These are phyloP conservation scores for Solanum bulbocastanum DNA, from an alignment of 257 asterid genomes.

Conservation along the genomic window DNA sequence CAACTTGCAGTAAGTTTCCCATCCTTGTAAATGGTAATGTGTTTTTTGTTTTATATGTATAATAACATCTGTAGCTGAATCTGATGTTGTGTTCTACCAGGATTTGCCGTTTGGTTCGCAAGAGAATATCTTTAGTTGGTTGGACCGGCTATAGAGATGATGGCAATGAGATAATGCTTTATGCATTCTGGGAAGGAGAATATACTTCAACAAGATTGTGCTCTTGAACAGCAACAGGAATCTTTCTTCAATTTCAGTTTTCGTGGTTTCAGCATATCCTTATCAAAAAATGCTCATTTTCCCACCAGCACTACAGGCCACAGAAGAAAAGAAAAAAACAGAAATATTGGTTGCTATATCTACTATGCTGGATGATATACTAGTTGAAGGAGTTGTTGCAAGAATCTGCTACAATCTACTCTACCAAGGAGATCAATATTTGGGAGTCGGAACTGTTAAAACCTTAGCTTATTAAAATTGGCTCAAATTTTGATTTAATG, in stretches of 20 bases:
- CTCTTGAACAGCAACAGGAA: not conserved
- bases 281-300: not conserved
- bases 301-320: not conserved
- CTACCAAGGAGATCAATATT: not conserved
- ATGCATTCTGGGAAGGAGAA: not conserved
- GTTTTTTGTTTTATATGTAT: not conserved
- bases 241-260: not conserved
- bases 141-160: conserved; percentile 21
- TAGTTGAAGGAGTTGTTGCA: not conserved
- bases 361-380: not conserved
- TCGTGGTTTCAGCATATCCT: not conserved
- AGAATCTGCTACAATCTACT: not conserved
- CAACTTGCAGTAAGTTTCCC: conserved; percentile 28
- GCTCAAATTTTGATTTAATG: not conserved
- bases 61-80: not conserved
- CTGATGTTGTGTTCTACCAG: conserved; percentile 22
- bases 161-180: not conserved
- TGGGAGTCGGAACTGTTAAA: not conserved
- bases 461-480: not conserved
- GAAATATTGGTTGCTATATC: not conserved
- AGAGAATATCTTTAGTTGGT: conserved; percentile 48
- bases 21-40: not conserved
- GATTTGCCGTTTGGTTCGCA: conserved; percentile 47
- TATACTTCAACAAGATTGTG: not conserved
- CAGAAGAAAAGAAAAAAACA: not conserved